Conservation (phyloP, 2,329 filamentous ascomycete species). For the Colletotrichum sp. region DNA sequence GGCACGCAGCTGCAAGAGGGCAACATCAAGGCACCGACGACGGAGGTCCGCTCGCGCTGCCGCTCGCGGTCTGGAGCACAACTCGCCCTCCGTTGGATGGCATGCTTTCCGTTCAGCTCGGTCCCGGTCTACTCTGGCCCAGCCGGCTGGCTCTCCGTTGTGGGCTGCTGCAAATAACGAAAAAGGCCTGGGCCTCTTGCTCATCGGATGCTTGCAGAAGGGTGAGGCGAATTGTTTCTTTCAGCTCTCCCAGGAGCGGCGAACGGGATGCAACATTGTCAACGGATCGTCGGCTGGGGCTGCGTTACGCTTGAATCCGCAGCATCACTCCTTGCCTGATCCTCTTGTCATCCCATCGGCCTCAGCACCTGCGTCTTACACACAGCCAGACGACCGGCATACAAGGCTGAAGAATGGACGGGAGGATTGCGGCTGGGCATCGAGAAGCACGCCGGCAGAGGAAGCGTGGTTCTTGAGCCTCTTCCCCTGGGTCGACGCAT, state of each 20-base stretch:
- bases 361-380: background rate
- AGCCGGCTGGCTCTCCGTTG: background rate
- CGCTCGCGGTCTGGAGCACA: background rate
- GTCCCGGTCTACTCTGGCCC: background rate
- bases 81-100: background rate
- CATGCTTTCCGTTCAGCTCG: background rate
- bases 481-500: background rate
- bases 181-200: background rate
- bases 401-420: background rate
- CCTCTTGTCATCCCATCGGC: background rate
- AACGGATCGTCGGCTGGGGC: background rate
- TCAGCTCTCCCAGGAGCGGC: background rate
- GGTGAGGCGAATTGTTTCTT: background rate
- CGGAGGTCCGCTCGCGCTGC: background rate
- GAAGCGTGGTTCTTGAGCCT: background rate
- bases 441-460: background rate
- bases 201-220: background rate
- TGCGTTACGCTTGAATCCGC: background rate
- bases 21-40: background rate
- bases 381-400: background rate
- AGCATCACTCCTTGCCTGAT: background rate
- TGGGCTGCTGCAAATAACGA: background rate
- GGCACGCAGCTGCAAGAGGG: background rate
- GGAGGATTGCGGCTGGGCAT: background rate
- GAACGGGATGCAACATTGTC: background rate